phyloP scores from a whole-genome alignment of 2,329 filamentous ascomycete genomes.

The Madurella mycetomatis region DNA sequence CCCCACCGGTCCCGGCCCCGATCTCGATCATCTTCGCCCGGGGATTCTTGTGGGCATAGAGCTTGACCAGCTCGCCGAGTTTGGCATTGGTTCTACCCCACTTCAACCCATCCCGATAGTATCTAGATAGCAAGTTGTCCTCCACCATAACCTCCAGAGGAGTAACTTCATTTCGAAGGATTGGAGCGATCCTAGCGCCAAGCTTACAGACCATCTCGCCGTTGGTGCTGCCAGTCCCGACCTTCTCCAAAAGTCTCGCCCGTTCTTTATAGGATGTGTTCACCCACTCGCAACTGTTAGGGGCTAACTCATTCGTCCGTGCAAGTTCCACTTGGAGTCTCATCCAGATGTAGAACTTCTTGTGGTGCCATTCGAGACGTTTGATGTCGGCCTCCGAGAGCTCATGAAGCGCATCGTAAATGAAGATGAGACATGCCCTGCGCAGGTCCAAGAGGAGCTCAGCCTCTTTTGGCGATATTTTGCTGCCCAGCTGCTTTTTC shows the following conservation, averaged over 20 bases:
- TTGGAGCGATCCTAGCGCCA: slow-evolving; percentile 29
- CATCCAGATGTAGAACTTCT: slow-evolving; percentile 27
- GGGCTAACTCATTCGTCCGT: slow-evolving; percentile 16
- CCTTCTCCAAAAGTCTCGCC: slow-evolving; percentile 12
- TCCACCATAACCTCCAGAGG: slow-evolving; percentile 34
- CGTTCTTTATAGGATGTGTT: slow-evolving; percentile 6
- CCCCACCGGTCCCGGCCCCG: slow-evolving; percentile 40
- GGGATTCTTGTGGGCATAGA: slow-evolving; percentile 24
- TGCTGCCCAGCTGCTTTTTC: slow-evolving; percentile 17
- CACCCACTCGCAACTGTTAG: slow-evolving; percentile 16
- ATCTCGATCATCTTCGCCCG: slow-evolving; percentile 35
- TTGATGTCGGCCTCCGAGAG: slow-evolving; percentile 16
- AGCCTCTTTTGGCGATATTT: slow-evolving; percentile 19
- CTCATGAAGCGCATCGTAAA: slow-evolving; percentile 18
- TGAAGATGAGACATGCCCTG: slow-evolving; percentile 21
- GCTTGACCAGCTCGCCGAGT: slow-evolving; percentile 22
- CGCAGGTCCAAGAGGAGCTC: slow-evolving; percentile 20
- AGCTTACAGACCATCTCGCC: slow-evolving; percentile 30
- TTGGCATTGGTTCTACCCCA: slow-evolving; percentile 24
- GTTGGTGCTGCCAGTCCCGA: slow-evolving; percentile 22
- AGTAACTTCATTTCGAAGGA: slow-evolving; percentile 30
- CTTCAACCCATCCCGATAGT: slow-evolving; percentile 28
- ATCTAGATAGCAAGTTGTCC: slow-evolving; percentile 32
- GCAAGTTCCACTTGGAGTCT: slow-evolving; percentile 20
- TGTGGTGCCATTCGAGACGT: slow-evolving; percentile 20